These are phyloP conservation scores for Domatiomyces catenatus DNA, from an alignment of 2,329 filamentous ascomycete genomes.

Conservation along the genomic window DNA sequence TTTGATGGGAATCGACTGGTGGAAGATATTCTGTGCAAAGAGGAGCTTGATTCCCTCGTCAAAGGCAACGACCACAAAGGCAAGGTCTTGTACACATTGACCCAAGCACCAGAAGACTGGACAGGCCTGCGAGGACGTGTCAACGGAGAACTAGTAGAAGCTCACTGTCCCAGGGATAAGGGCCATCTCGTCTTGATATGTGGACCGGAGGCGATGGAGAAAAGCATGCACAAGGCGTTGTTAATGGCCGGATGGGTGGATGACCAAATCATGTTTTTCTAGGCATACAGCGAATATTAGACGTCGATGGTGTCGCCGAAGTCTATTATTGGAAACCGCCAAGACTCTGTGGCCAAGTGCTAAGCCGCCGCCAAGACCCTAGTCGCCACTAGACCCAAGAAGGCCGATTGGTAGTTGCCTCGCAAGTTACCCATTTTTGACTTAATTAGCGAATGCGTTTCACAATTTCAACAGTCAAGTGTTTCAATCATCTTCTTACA, in stretches of 20 bases:
- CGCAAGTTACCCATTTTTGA: too few species aligned
- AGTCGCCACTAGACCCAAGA: too few species aligned
- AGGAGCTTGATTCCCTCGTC: slow-evolving; percentile 53
- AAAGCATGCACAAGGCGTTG: slow-evolving; percentile 43
- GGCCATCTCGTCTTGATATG: slow-evolving; percentile 58
- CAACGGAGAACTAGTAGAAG: slow-evolving; percentile 44
- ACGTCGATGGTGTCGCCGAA: neutral
- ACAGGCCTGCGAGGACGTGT: slow-evolving; percentile 53
- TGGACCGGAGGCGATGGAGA: slow-evolving; percentile 62
- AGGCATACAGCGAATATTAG: neutral
- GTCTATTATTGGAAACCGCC: too few species aligned
- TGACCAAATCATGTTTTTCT: slow-evolving; percentile 64
- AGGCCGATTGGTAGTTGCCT: too few species aligned
- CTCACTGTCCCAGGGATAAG: slow-evolving; percentile 36
- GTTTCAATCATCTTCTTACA: neutral
- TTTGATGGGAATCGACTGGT: slow-evolving; percentile 63
- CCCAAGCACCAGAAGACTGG: slow-evolving; percentile 50
- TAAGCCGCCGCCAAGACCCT: too few species aligned
- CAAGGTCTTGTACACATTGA: slow-evolving; percentile 54
- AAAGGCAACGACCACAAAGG: slow-evolving; percentile 41
- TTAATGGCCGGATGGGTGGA: slow-evolving; percentile 54
- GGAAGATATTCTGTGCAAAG: slow-evolving; percentile 67
- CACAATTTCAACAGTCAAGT: neutral
- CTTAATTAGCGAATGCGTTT: too few species aligned
- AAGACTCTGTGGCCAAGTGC: too few species aligned